These are phyloP conservation scores for Cyclotella kingstonii DNA, from an alignment of 108 stramenopile species.

Conservation along the genomic window DNA sequence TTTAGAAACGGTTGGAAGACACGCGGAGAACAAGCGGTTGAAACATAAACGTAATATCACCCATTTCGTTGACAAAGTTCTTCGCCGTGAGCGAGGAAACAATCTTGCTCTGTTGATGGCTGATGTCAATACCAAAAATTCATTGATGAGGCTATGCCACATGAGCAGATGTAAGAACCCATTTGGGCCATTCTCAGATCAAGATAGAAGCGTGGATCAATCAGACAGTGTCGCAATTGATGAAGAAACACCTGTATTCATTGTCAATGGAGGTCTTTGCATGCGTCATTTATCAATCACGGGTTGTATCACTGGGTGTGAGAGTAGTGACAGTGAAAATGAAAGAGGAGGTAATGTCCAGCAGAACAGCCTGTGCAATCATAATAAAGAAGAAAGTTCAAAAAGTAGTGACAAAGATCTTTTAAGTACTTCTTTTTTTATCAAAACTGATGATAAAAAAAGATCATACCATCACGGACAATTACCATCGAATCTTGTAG, in stretches of 20 bases:
- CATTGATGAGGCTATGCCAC: slow-evolving; percentile 20
- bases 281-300: slow-evolving; percentile 18
- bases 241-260: slow-evolving; percentile 5
- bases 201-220: not conserved
- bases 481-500: slow-evolving; percentile 18
- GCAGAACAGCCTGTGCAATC: too few species aligned
- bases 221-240: not conserved
- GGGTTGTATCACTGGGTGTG: too few species aligned
- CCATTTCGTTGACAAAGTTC: not conserved
- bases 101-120: slow-evolving; percentile 17
- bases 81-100: slow-evolving; percentile 19
- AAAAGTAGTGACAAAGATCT: not conserved
- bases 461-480: slow-evolving; percentile 14
- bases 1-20: too few species aligned
- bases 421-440: slow-evolving; percentile 23
- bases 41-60: not conserved
- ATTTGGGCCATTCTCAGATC: not conserved
- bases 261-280: slow-evolving; percentile 10
- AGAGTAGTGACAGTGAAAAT: too few species aligned
- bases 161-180: slow-evolving; percentile 7
- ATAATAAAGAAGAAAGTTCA: too few species aligned
- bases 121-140: slow-evolving; percentile 10
- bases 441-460: slow-evolving; percentile 30
- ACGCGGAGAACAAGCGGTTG: not conserved
- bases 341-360: too few species aligned